phyloP scores from a whole-genome alignment of 306 rosid genomes.

The Vachellia collinsii region DNA sequence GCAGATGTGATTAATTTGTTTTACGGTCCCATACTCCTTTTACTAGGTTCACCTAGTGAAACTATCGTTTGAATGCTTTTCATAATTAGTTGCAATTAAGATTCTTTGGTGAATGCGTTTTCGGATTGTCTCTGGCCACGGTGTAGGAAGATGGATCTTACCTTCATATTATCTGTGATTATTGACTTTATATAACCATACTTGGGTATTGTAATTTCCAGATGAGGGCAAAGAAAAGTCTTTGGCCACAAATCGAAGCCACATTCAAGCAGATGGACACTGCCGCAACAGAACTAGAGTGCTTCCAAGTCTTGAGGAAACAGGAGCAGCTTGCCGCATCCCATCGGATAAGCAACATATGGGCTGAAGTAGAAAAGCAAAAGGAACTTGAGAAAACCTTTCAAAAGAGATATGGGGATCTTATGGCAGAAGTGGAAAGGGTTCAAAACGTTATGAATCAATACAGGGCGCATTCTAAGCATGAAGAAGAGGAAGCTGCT shows the following conservation, averaged over 20 bases:
- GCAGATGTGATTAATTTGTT: neutral
- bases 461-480: constrained; percentile 50
- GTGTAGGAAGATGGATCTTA: constrained; percentile 8
- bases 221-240: constrained; percentile 71
- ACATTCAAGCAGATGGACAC: constrained; percentile 86
- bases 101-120: constrained; percentile 30
- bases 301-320: constrained; percentile 81
- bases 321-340: constrained; percentile 86
- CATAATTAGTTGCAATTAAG: constrained; percentile 10
- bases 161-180: constrained; percentile 18
- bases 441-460: constrained; percentile 52
- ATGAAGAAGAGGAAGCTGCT: constrained; percentile 57
- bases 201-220: constrained; percentile 43
- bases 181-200: neutral
- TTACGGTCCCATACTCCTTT: neutral
- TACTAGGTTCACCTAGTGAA: neutral
- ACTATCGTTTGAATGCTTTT: neutral
- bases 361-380: constrained; percentile 84
- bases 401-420: constrained; percentile 76
- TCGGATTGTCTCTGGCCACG: constrained; percentile 72
- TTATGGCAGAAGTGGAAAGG: constrained; percentile 60
- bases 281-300: constrained; percentile 88
- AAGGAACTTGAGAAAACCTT: constrained; percentile 79
- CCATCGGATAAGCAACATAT: constrained; percentile 68
- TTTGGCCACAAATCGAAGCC: constrained; percentile 89